Evolutionary conservation across 2,329 filamentous ascomycete genomes (phyloP), one percentile per base, ranked within the genome.

Genomic region (Talaromyces marneffei): DNA sequence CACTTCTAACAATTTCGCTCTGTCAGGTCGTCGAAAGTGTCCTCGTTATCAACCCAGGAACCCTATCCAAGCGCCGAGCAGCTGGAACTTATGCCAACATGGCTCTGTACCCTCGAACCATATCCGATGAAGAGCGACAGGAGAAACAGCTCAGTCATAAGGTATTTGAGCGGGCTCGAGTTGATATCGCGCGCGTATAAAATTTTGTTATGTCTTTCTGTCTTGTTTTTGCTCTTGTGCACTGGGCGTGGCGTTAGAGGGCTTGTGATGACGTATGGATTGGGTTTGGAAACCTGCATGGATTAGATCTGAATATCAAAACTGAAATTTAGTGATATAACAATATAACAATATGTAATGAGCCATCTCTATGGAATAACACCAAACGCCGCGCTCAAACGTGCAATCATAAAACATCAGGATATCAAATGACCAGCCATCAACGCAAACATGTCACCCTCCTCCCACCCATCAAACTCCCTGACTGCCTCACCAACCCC

Each of bases 21-120:
- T 5, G 1, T 3, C 67, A 96, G 92, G 91, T 97, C 44, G 87
- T 97, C 10, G 91, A 97, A 70, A 91, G 88, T 66, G 92, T 97
- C 0, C 77, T 97, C 6, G 86, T 92, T 12, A 88, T 99, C 70
- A 99, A 99, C 73, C 93, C 94, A 0, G 93, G 94, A 4, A 87
- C 86, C 55, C 78, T 96, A 35, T 94, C 91, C 16, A 97, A 96
- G 77, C 86, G 90, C 61, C 87, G 86, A 62, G 92, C 88, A 1
- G 83, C 92, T 0, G 94, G 94, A 5, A 96, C 92, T 0, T 97
- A 89, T 73, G 90, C 91, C 0, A 86, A 88, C 56, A 83, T 99
- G 81, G 85, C 85, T 20, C 77, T 97, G 6, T 83, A 90, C 65
- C 86, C 90, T 1, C 85, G 87, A 14, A 75, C 75, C 5, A 66